Base-by-base conservation (phyloP, 2,329 filamentous ascomycete genomes). In the Aureobasidium leucospermi region DNA sequence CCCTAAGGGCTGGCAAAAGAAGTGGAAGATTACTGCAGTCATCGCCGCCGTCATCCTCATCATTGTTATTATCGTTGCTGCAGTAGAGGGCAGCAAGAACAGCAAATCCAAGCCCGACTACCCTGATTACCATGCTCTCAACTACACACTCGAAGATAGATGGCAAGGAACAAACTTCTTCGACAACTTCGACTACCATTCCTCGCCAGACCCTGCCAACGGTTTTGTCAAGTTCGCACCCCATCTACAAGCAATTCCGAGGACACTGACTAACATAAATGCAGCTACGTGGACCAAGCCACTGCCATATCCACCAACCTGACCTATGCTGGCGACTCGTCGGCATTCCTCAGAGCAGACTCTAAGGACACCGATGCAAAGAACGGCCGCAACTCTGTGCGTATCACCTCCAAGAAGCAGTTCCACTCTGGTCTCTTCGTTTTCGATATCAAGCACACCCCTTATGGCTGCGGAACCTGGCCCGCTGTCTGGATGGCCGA, bases 401-500 rank as follows among this genome's bases (percentile, higher is more conserved):
- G 85, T 13, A 73, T 87, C 59, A 78, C 82, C 62, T 87, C 84
- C 38, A 85, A 82, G 67, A 75, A 70, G 46, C 79, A 79, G 46
- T 87, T 86, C 70, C 71, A 83, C 66, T 72, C 68, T n/a, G 85
- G 85, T 0, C 79, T 87, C n/a, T 87, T 87, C 72, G 74, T 87
- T 66, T 87, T 87, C 66, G 84, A 87, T 67, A 76, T 87, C 63
- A 76, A 79, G 62, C 85, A 87, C 71, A 81, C 81, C 0, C 85
- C 85, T 0, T 81, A 77, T 65, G 85, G 83, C 43, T 87, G 85
- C 66, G 83, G 78, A 3, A 83, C 79, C 23, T 88, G 83, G 85
- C 83, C 84, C 1, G 79, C 86, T 0, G 76, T 89, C 10, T 88
- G 86, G 86, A 75, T 88, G 6, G 76, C 78, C 0, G 85, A 88